Evolutionary conservation across 1,139 yeast species (phyloP).

Genomic region (Geotrichum phurueaensis): DNA sequence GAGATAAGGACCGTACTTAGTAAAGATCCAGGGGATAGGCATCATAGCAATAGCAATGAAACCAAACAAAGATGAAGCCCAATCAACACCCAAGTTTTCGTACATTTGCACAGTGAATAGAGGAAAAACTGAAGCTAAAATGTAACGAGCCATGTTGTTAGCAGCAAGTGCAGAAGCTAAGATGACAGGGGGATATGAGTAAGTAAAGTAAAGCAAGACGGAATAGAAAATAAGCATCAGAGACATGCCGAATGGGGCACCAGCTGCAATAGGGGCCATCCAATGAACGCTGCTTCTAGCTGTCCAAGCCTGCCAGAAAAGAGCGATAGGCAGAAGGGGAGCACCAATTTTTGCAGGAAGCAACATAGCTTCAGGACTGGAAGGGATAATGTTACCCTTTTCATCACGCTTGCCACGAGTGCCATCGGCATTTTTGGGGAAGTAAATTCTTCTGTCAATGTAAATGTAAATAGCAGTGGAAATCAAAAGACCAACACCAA

Average conservation of each 20-base stretch:
- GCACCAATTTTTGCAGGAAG: slow-evolving; percentile 44
- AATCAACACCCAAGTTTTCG: slow-evolving; percentile 48
- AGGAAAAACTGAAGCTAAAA: slow-evolving; percentile 73
- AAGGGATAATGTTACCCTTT: slow-evolving; percentile 9
- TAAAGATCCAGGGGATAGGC: slow-evolving; percentile 62
- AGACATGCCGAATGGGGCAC: slow-evolving; percentile 74
- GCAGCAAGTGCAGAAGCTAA: slow-evolving; percentile 80
- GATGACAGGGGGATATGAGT: slow-evolving; percentile 63
- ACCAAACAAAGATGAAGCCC: slow-evolving; percentile 61
- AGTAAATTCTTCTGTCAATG: slow-evolving; percentile 38
- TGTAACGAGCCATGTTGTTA: slow-evolving; percentile 61
- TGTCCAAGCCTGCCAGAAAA: slow-evolving; percentile 84
- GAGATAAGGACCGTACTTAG: slow-evolving; percentile 49
- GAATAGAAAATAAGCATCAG: slow-evolving; percentile 64
- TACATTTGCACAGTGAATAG: slow-evolving; percentile 61
- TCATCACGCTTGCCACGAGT: slow-evolving; percentile 14
- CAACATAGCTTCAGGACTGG: slow-evolving; percentile 23
- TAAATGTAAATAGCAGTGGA: slow-evolving; percentile 16
- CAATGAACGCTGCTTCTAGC: slow-evolving; percentile 57
- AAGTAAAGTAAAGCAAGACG: slow-evolving; percentile 60
- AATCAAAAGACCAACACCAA: slow-evolving; percentile 31
- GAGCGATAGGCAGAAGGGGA: slow-evolving; percentile 55
- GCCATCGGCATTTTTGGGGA: slow-evolving; percentile 17
- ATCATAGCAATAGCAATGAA: slow-evolving; percentile 52
- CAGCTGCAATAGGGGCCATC: slow-evolving; percentile 72